Conservation (phyloP, 2,329 filamentous ascomycete genomes). For the Colletotrichum theobromicola region DNA sequence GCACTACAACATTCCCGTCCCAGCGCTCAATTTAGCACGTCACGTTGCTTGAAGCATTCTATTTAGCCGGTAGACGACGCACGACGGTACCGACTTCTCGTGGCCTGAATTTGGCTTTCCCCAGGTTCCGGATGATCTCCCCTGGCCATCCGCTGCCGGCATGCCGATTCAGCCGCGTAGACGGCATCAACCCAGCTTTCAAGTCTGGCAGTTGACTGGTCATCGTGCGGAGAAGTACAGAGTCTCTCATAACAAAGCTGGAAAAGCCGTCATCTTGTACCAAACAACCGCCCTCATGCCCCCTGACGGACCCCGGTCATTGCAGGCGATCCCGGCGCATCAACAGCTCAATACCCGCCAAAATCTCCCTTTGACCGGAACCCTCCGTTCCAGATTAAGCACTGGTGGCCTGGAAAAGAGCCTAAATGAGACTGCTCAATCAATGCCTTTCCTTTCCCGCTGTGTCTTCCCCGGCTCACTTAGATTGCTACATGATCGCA, state of each 20-base stretch:
- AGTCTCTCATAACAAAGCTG: background rate
- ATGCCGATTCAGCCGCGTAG: slow-evolving; percentile 2
- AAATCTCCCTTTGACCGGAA: slow-evolving; percentile 10
- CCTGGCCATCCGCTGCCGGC: background rate
- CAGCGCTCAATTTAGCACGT: background rate
- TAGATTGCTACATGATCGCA: background rate
- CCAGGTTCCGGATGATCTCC: background rate
- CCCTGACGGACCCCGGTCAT: background rate
- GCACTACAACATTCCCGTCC: background rate
- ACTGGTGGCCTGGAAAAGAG: slow-evolving; percentile 1
- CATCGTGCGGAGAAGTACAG: background rate
- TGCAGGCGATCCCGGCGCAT: background rate
- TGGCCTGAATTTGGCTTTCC: background rate
- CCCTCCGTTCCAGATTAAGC: slow-evolving; percentile 20
- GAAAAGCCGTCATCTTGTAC: background rate
- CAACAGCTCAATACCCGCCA: background rate
- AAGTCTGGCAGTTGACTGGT: background rate
- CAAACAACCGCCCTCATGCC: background rate
- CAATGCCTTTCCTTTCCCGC: background rate
- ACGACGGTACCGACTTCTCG: background rate
- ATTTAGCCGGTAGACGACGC: slow-evolving; percentile 8
- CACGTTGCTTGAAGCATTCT: background rate
- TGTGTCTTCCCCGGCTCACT: background rate
- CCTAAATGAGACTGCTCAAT: slow-evolving; percentile 15
- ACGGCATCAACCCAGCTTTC: background rate